Conservation (phyloP, 139 green algal species). For the Ulvella scutata region DNA sequence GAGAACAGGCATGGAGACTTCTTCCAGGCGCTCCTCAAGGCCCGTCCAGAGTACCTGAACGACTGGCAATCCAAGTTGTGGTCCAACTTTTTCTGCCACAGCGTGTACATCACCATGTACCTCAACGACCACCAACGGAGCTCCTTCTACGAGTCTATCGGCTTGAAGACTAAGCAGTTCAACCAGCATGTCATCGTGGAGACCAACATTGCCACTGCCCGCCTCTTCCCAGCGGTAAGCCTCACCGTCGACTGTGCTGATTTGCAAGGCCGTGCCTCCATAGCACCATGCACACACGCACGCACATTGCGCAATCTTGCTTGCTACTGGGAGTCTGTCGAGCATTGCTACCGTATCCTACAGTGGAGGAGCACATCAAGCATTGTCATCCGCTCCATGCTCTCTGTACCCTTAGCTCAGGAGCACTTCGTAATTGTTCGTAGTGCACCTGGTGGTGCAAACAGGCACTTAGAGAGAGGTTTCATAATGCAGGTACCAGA, state of each 20-base stretch:
- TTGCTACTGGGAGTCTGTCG: too few species aligned
- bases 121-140: slow-evolving; percentile 93
- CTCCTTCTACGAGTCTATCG: slow-evolving; percentile 85
- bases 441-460: too few species aligned
- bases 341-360: too few species aligned
- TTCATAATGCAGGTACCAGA: slow-evolving; percentile 44
- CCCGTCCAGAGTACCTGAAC: slow-evolving; percentile 70
- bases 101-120: slow-evolving; percentile 99
- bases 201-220: slow-evolving; percentile 93
- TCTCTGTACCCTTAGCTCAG: too few species aligned
- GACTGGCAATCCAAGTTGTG: slow-evolving; percentile 68
- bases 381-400: too few species aligned
- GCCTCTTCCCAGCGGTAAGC: slow-evolving; percentile 87
- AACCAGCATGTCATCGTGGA: slow-evolving; percentile 98
- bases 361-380: too few species aligned
- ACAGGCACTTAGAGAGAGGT: too few species aligned
- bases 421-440: too few species aligned
- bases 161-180: slow-evolving; percentile 91
- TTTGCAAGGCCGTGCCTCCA: too few species aligned
- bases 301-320: too few species aligned
- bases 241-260: too few species aligned
- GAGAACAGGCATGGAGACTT: slow-evolving; percentile 89
- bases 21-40: slow-evolving; percentile 84
- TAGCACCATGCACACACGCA: too few species aligned
- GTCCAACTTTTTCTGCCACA: slow-evolving; percentile 97